Evolutionary conservation across 75 land plant species (phyloP), one percentile per base, ranked within the genome.

Genomic region (Sequoiadendron giganteum): DNA sequence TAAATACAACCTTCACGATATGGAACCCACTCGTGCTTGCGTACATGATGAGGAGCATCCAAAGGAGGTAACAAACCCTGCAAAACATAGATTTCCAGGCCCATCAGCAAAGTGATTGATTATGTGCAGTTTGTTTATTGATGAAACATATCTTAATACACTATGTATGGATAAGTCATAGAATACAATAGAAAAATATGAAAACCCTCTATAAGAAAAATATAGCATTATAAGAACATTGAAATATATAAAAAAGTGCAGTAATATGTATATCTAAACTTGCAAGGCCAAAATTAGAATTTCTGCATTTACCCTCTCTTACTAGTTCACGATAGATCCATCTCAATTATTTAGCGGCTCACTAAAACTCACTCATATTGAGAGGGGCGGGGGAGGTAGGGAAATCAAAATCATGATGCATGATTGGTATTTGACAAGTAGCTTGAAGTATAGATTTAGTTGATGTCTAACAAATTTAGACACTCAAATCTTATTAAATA

Each of bases 41-140:
- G 97, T 58, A 93, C 68, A 89, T 98, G 99, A 85, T 98, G 99
- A 80, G 99, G 99, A 54, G 96, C 97, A 92, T 98, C 99, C 86
- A 98, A 94, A 58, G 99, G 99, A 47, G 99, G 99, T 88, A 98
- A 88, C 89, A 90, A 42, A 48, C 99, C 99, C 99, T 98, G 87
- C 75, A 89, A 73, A 83, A 90, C 30, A 48, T 82, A 28, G 30
- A 43, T 72, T 40, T 65, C 80, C n/a, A 49, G 25, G 54, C 21
- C 30, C 87, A 56, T 88, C 45, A 88, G 52, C 43, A 87, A 47
- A 56, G 39, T 45, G 21, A 82, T 45, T 58, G 55, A 52, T 13
- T 82, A 28, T 48, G n/a, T 82, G 10, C 28, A 1, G 3, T 45
- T 40, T 43, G 0, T 32, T 43, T 82, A 45, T 82, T 42, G 48